Conservation (phyloP, 495 filamentous ascomycete species). For the Tuber indicum region DNA sequence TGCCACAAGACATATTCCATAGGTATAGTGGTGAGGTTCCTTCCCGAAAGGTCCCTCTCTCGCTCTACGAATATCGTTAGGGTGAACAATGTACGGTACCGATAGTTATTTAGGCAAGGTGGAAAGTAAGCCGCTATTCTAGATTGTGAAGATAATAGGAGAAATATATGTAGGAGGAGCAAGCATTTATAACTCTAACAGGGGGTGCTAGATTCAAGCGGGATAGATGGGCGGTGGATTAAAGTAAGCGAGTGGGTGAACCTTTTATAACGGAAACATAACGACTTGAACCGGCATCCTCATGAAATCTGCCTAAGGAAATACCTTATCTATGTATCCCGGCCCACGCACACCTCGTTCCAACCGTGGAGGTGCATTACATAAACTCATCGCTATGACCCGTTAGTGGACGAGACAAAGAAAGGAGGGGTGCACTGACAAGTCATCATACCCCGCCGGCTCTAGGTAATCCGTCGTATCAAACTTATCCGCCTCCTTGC, state of each 20-base stretch:
- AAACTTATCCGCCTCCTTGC: conserved; percentile 55
- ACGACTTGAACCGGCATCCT: neutral
- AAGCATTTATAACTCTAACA: neutral
- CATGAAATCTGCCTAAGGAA: neutral
- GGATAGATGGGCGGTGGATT: neutral
- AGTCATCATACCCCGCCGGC: conserved; percentile 48
- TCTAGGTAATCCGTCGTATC: conserved; percentile 72
- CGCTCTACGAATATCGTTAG: neutral
- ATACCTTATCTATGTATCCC: neutral
- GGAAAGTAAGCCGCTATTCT: neutral
- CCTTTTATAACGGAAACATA: neutral
- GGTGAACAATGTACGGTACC: neutral
- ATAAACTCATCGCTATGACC: conserved; percentile 58
- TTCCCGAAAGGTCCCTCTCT: neutral
- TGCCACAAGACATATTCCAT: too few relatives aligned
- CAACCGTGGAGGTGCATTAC: conserved; percentile 44
- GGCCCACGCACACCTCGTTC: neutral
- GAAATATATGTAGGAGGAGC: neutral
- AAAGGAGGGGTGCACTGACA: conserved; percentile 62
- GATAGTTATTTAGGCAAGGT: neutral
- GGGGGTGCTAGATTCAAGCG: neutral
- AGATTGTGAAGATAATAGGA: neutral
- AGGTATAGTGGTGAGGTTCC: too few relatives aligned
- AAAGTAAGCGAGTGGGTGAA: neutral
- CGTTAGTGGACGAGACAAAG: conserved; percentile 18